Evolutionary conservation across 805 yeast genomes (phyloP), one percentile per base, ranked within the genome.

Genomic region (Candida nemodendra): DNA sequence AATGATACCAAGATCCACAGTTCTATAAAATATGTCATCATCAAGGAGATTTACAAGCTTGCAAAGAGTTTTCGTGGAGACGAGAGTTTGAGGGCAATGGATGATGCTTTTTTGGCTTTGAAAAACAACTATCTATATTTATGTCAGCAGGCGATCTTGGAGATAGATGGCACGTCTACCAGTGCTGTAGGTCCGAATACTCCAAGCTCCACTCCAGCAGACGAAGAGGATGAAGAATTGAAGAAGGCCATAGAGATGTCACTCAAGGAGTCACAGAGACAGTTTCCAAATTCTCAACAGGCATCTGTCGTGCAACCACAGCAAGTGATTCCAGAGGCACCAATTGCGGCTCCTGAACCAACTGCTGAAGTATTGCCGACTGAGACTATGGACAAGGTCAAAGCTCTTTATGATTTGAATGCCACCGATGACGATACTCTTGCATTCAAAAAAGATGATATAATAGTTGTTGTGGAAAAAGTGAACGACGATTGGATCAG

Each of bases 401-500:
- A 83, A 33, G 97, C 98, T 0, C 65, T 93, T 34, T 93, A 87
- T 54, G 96, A 89, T 56, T 69, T 90, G 26, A 67, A 74, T 4
- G 78, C 95, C 2, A 70, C 76, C 30, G 97, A 89, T 53, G 82
- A 82, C 2, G 96, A 90, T 44, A 97, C 93, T 48, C 71, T 91
- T 30, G 80, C 95, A 2, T 91, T 93, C 64, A 70, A 79, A 34
- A 81, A 81, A 53, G 97, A 96, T 27, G 98, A 91, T 56, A 69
- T 87, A 11, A 90, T 91, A 33, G 81, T 83, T 1, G 95, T 93
- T 1, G 69, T 90, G 24, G 98, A 90, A 51, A 73, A 83, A 12
- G 95, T 85, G 5, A 90, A 89, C 59, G 73, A 86, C 45, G 98
- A 91, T 56, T 91, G 99, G 99, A 86, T 96, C 83, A 74, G 87